Evolutionary conservation across 2,329 filamentous ascomycete genomes (phyloP), one percentile per base, ranked within the genome.

Genomic region (Neofusicoccum parvum): DNA sequence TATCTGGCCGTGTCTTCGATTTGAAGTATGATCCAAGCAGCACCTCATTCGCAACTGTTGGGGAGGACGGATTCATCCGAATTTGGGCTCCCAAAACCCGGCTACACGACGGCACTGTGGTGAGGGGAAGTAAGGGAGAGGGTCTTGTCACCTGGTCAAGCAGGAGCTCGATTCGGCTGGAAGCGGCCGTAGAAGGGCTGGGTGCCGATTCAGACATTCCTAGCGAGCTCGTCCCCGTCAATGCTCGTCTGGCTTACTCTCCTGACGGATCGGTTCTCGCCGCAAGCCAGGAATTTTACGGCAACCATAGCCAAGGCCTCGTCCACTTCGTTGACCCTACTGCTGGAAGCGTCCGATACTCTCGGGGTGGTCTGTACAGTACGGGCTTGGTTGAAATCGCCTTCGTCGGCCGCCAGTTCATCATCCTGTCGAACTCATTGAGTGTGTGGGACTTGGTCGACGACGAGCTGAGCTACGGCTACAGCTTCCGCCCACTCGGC

Each of bases 391-490:
- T 88, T 65, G 87, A 86, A n/a, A 78, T 96, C 36, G 87, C 84
- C 5, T 89, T 96, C 62, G 79, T 95, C 2, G 89, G 88, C 2
- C 88, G 89, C 27, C 89, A 90, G 72, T 80, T 99, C 17, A 82
- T 98, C 65, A 85, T 91, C 51, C 80, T 97, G 1, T 92, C 92
- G 0, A 84, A 90, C 49, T 85, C 87, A 34, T 83, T 97, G 9
- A 83, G 87, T 46, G 89, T 97, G 41, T 97, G 92, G 82, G 91
- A 99, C 75, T 85, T 96, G 11, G 91, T 98, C 7, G 84, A 88
- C 59, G 91, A 96, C 71, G 85, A 89, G 70, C 83, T 94, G 53
- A 85, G 87, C 41, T 92, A 90, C 72, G 87, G 87, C 56, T 82
- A 90, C 59, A 80, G 84, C 32, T 79, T 93, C 14, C 82, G 78